Evolutionary conservation across 75 land plant species (phyloP).

Genomic region (Cupressus sempervirens): DNA sequence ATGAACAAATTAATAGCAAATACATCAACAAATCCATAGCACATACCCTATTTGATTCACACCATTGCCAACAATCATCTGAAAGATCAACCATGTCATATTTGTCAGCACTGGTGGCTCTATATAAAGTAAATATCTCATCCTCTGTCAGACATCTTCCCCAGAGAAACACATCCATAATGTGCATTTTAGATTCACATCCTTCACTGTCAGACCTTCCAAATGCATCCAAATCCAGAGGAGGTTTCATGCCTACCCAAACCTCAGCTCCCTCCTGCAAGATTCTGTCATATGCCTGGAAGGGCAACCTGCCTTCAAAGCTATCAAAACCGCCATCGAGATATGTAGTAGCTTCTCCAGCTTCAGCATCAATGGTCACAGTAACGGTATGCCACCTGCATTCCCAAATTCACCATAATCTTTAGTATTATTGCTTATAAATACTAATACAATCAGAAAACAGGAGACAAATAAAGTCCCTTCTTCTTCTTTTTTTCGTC

Average conservation of each 20-base stretch:
- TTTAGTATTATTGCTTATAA: neutral
- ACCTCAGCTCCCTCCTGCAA: conserved; percentile 89
- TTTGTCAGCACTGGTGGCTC: conserved; percentile 48
- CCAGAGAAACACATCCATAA: conserved; percentile 99
- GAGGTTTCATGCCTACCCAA: conserved; percentile 91
- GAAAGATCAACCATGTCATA: conserved; percentile 46
- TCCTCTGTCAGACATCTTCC: conserved; percentile 93
- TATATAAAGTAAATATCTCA: conserved; percentile 70
- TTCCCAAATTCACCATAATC: neutral
- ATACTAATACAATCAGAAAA: neutral
- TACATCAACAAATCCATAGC: neutral
- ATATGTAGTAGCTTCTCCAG: conserved; percentile 87
- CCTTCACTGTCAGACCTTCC: conserved; percentile 99
- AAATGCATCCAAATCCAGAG: conserved; percentile 95
- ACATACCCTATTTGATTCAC: conserved; percentile 89
- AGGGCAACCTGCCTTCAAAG: conserved; percentile 64
- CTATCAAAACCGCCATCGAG: conserved; percentile 89
- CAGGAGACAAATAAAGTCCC: neutral
- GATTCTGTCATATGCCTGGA: conserved; percentile 51
- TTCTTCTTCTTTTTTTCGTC: too few relatives aligned
- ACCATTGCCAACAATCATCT: conserved; percentile 87
- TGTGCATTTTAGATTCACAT: conserved; percentile 88
- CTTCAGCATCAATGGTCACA: conserved; percentile 87
- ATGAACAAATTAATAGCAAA: neutral
- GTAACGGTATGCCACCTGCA: conserved; percentile 97